Evolutionary conservation across 345 rosid species (phyloP), one percentile per base, ranked within the genome.

Genomic region (Dovyalis caffra): DNA sequence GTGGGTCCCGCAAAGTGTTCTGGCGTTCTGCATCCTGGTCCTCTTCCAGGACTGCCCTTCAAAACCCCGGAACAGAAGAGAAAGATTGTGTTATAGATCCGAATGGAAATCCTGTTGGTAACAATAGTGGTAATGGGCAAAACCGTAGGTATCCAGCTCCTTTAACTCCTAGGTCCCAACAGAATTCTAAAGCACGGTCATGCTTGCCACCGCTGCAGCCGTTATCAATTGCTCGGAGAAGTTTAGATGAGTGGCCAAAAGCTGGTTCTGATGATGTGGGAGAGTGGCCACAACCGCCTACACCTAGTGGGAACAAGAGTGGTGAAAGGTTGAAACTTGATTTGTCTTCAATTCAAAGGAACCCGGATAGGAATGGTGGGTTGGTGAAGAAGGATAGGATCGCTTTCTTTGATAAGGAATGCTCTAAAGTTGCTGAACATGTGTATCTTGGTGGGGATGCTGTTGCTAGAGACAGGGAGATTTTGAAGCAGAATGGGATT

Each of bases 11-110:
- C 81, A 91, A 86, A 84, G 83, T 89, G 93, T 96, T 87, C 81
- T 93, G 97, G 97, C 90, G 98, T 15, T 96, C 98, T 3, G 97
- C 94, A 2, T 96, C 99, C 8, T 96, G 99, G 99, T 96, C 99
- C 9, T 84, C 98, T 60, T 92, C 98, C 49, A 88, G 99, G 68
- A 92, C 97, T 4, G 86, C 88, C 40, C 76, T 84, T 68, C 92
- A 90, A 78, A 85, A 74, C 66, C 85, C 92, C 4, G 86, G 81
- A 37, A 64, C 67, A 12, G 97, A 84, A 70, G 90, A 81, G 66
- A 86, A 76, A 69, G 87, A 83, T 38, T 74, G 86, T 57, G 74
- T 15, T 20, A 70, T 75, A 26, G 92, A 82, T 77, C 88, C 90
- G 8, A 81, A 68, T 77, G 87, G 85, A 3, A 73, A 33, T 51